These are phyloP conservation scores for Alloascoidea africana DNA, from an alignment of 805 yeast genomes.

Conservation along the genomic window DNA sequence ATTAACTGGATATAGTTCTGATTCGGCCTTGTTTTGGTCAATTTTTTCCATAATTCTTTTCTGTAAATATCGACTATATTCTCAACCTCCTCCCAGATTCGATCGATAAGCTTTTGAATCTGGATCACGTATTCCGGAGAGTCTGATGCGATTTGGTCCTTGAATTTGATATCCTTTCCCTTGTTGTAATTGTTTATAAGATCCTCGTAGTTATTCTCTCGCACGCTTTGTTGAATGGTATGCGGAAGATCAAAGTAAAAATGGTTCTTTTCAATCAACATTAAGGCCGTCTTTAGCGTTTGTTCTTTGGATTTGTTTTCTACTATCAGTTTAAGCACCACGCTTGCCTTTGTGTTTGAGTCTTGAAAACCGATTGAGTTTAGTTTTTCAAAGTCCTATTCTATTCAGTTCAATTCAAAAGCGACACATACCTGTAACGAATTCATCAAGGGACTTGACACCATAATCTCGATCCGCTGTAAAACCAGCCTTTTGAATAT, in stretches of 20 bases:
- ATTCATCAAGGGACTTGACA: conserved; percentile 18
- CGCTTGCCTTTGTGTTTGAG: conserved; percentile 36
- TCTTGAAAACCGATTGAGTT: conserved; percentile 8
- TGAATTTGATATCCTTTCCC: conserved; percentile 6
- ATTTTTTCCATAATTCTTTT: conserved; percentile 32
- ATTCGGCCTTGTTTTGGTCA: conserved; percentile 19
- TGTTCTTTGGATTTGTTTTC: conserved; percentile 31
- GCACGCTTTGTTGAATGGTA: conserved; percentile 25
- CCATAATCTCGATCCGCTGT: conserved; percentile 16
- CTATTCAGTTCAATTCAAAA: not conserved
- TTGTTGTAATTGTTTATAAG: conserved; percentile 35
- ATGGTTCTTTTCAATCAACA: conserved; percentile 35
- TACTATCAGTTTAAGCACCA: conserved; percentile 43
- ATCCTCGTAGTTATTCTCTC: conserved; percentile 38
- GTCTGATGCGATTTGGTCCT: conserved; percentile 3
- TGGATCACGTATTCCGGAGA: conserved; percentile 12
- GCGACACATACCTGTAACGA: conserved; percentile 24
- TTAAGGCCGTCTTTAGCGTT: conserved; percentile 31
- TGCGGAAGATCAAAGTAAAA: conserved; percentile 44
- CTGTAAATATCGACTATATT: conserved; percentile 38
- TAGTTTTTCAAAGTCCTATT: not conserved
- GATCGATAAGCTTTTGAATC: conserved; percentile 25
- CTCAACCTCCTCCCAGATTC: conserved; percentile 44
- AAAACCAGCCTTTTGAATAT: conserved; percentile 28
- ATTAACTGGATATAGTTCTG: conserved; percentile 22